Evolutionary conservation across 2,329 filamentous ascomycete genomes (phyloP).

Genomic region (Leptoxyphium fumago): DNA sequence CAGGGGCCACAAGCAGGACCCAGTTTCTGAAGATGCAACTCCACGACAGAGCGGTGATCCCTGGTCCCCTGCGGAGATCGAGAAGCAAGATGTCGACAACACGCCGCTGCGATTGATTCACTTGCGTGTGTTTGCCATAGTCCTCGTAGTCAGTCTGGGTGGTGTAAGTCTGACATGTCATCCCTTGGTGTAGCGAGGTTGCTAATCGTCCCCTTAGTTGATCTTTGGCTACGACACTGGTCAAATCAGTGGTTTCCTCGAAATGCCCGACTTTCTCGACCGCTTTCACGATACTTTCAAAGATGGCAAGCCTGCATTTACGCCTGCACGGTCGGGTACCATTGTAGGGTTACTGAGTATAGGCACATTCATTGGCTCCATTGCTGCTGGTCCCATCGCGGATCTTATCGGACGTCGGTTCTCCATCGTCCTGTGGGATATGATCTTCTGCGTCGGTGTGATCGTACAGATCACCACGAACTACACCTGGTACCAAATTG

Average conservation of each 20-base stretch:
- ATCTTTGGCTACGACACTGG: constrained; percentile 33
- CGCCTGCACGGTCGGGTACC: constrained; percentile 45
- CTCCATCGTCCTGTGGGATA: constrained; percentile 46
- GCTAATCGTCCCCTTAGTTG: constrained; percentile 1
- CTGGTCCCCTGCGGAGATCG: constrained; percentile 4
- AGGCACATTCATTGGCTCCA: constrained; percentile 45
- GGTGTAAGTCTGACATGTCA: constrained; percentile 18
- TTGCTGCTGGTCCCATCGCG: constrained; percentile 45
- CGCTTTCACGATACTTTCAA: constrained; percentile 37
- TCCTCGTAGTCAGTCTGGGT: constrained; percentile 22
- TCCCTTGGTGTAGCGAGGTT: background rate
- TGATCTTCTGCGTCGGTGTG: constrained; percentile 50
- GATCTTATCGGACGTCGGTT: constrained; percentile 47
- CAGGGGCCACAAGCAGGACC: background rate
- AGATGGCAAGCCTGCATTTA: constrained; percentile 34
- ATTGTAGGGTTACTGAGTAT: constrained; percentile 46
- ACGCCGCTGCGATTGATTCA: constrained; percentile 11
- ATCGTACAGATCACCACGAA: constrained; percentile 49
- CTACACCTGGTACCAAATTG: constrained; percentile 47
- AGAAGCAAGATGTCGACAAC: constrained; percentile 12
- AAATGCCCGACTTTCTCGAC: constrained; percentile 41
- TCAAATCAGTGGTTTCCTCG: constrained; percentile 47
- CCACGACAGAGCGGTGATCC: constrained; percentile 2
- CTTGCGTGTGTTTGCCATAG: constrained; percentile 19
- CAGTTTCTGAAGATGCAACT: constrained; percentile 1